phyloP scores from a whole-genome alignment of 148 eudicot genomes.

The Camellia japonica region DNA sequence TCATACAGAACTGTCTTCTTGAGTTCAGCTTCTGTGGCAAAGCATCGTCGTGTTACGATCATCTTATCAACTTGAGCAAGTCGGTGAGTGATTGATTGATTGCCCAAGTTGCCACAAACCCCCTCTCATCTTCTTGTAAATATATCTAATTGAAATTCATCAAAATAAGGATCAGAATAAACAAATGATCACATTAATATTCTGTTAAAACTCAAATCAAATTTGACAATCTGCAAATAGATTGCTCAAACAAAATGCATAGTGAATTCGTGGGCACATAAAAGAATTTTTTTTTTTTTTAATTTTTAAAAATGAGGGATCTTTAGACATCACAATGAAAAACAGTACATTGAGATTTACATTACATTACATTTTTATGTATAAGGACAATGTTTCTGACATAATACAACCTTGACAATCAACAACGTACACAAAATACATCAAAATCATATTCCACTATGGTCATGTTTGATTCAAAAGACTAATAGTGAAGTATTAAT shows the following conservation, averaged over 20 bases:
- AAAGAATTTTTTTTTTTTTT: not conserved
- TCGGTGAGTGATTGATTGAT: conserved; percentile 80
- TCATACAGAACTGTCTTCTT: conserved; percentile 38
- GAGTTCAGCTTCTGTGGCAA: conserved; percentile 67
- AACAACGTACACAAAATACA: not conserved
- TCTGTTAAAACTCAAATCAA: too few relatives aligned
- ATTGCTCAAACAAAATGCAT: not conserved
- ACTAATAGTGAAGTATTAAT: too few relatives aligned
- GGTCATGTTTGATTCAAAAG: too few relatives aligned
- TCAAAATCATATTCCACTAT: not conserved
- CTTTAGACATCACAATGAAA: too few relatives aligned
- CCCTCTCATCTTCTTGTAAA: conserved; percentile 63
- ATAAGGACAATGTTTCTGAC: not conserved
- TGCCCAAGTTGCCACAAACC: conserved; percentile 88
- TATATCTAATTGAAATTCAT: conserved; percentile 17
- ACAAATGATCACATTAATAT: too few relatives aligned
- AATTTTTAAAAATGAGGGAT: not conserved
- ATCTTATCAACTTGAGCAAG: conserved; percentile 73
- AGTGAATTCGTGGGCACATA: not conserved
- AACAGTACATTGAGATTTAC: not conserved
- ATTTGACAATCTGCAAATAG: too few relatives aligned
- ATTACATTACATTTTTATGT: not conserved
- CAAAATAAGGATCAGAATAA: not conserved
- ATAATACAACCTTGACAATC: not conserved
- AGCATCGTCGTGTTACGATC: conserved; percentile 54